Base-by-base conservation (phyloP, 202 grass and related monocot species). In the Miscanthus sacchariflorus region DNA sequence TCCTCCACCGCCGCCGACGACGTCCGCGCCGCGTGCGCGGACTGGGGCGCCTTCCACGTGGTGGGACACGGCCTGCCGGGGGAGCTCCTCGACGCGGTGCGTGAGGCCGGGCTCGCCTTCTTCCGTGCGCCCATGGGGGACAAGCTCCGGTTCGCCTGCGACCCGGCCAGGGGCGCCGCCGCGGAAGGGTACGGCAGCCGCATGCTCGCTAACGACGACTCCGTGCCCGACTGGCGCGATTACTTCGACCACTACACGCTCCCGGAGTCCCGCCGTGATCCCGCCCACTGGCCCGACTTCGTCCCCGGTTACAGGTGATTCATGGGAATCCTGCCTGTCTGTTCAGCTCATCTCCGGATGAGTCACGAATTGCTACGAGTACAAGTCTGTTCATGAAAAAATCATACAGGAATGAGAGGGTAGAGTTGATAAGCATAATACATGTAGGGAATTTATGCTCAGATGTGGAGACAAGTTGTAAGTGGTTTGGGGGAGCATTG, bases 211-310 rank as follows among this genome's bases (percentile, higher is more conserved):
- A 99, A 90, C 72, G 96, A 99, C 43, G 94, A 95, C 43, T 90
- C 93, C 11, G 92, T 96, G 78, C 91, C 96, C 67, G 96, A 99
- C 78, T 99, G 94, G 96, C 93, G 94, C 66, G 94, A 99, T 82
- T 99, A 95, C 83, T 96, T 99, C 66, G 94, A 99, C 71, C 94
- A 99, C 79, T 94, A 99, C 90, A 92, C 92, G 3, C 87, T 99
- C 46, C 96, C 94, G 9, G 92, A 92, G 75, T 88, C 91, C 63
- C 88, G 96, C 38, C 90, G 96, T 44, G 76, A 99, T 76, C 92
- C 94, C 17, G 19, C 59, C 71, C 88, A 84, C 39, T 99, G 94
- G 96, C 96, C 96, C n/a, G 90, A 95, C 79, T 96, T 96, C 65
- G 82, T 96, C 71, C 83, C 91, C 9, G 88, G 89, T 67, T 99